Evolutionary conservation across 495 filamentous ascomycete genomes (phyloP), one percentile per base, ranked within the genome.

Genomic region (Trichoderma virens): DNA sequence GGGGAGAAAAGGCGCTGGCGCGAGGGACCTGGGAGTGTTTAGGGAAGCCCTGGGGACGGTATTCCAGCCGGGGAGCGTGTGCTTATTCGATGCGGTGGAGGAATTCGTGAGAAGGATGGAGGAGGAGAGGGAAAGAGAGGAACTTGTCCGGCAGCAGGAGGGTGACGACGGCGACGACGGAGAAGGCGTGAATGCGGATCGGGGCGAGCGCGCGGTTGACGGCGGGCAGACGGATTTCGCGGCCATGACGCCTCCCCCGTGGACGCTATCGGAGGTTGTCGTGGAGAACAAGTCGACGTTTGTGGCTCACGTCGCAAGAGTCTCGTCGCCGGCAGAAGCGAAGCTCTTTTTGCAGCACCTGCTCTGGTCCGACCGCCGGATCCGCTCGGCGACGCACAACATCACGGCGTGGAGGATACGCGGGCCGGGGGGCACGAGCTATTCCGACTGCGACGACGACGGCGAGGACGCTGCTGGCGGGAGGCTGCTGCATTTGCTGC

Each of bases 401-500:
- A 97, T 97, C 67, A 80, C 76, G 27, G 85, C 85, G 13, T 86
- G 83, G 76, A 78, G 85, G 61, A 84, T 86, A 41, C 79, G 78
- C n/a, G 71, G 76, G 0, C 81, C 81, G 66, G 70, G 71, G 8
- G 45, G 11, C 16, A 69, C 70, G 38, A 81, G 80, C 39, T 89
- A 86, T 64, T 91, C 97, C 72, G 94, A 98, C 75, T 96, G 88
- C 71, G 88, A 98, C 68, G 94, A 98, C 72, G 94, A 98, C 71
- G 94, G 94, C 13, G 94, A 98, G 79, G 90, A 88, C n/a, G 94
- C 94, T 27, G 94, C 94, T 5, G 94, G 94, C 1, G 86, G 88
- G 0, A 83, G 94, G 30, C 70, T 98, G 69, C 78, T 96, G 45
- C 90, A 95, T 77, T 76, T 98, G 59, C 86, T 98, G 86, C 90